Conservation (phyloP, 2,329 filamentous ascomycete genomes). For the Sarocladiaceae sp. region DNA sequence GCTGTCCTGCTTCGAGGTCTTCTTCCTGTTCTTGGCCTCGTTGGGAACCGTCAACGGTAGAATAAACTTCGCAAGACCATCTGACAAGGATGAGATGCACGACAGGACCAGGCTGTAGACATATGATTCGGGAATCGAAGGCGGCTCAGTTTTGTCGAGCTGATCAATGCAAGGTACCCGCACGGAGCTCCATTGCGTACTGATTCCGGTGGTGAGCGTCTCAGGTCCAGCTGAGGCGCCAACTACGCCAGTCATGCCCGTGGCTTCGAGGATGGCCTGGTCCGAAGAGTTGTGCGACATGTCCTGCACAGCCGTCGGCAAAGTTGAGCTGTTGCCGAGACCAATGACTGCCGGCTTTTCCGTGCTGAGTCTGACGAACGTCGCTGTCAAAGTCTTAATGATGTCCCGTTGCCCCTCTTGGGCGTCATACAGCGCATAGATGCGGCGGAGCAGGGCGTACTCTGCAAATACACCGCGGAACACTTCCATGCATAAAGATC, state of each 20-base stretch:
- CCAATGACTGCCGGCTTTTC: constrained; percentile 89
- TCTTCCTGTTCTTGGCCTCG: constrained; percentile 54
- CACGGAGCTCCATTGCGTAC: constrained; percentile 83
- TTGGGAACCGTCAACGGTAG: constrained; percentile 79
- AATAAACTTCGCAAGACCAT: constrained; percentile 88
- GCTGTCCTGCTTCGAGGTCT: constrained; percentile 35
- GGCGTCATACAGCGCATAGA: constrained; percentile 75
- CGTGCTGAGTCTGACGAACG: constrained; percentile 85
- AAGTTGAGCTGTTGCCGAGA: constrained; percentile 79
- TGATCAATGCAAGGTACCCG: constrained; percentile 87
- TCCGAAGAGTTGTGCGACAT: constrained; percentile 58
- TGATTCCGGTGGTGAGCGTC: constrained; percentile 70
- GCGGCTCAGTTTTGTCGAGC: constrained; percentile 84
- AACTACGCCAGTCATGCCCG: constrained; percentile 82
- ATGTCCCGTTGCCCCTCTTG: constrained; percentile 66
- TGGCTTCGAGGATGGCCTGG: constrained; percentile 83
- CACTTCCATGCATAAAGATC: constrained; percentile 84
- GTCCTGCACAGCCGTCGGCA: constrained; percentile 57
- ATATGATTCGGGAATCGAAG: constrained; percentile 82
- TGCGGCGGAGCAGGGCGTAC: constrained; percentile 66
- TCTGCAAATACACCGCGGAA: constrained; percentile 83
- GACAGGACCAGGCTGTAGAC: constrained; percentile 83
- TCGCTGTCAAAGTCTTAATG: constrained; percentile 74
- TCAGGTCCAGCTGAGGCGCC: constrained; percentile 61
- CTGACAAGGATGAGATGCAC: constrained; percentile 84